Evolutionary conservation across 2,329 filamentous ascomycete species (phyloP).

Genomic region (Pezicula carpinea): DNA sequence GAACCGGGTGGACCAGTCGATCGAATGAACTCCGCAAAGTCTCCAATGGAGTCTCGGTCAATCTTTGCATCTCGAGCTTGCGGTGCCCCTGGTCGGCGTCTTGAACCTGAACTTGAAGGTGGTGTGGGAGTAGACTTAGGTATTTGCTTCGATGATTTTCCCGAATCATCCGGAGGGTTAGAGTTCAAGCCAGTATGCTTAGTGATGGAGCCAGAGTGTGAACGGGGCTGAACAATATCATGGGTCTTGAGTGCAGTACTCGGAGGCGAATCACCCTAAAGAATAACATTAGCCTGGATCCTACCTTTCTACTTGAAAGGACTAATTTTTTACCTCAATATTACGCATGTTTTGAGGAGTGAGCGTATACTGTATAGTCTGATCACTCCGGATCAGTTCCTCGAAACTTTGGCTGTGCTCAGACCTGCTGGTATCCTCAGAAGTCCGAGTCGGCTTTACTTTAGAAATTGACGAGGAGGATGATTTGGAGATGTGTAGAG

Average conservation of each 20-base stretch:
- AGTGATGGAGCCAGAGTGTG: conserved; percentile 21
- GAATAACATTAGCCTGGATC: conserved; percentile 7
- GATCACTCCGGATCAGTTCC: conserved; percentile 74
- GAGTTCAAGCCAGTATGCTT: conserved; percentile 20
- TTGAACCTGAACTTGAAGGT: conserved; percentile 15
- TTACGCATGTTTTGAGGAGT: conserved; percentile 77
- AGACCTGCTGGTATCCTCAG: conserved; percentile 50
- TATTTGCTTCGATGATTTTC: conserved; percentile 8
- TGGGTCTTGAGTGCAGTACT: conserved; percentile 3
- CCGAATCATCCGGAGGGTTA: conserved; percentile 12
- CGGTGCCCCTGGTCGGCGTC: conserved; percentile 17
- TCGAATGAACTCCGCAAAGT: conserved; percentile 87
- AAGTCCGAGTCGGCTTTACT: conserved; percentile 49
- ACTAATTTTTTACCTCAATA: conserved; percentile 58
- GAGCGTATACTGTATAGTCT: conserved; percentile 78
- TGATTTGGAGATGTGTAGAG: conserved; percentile 43
- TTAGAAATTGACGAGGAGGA: conserved; percentile 42
- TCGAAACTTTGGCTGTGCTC: conserved; percentile 68
- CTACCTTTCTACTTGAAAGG: background rate
- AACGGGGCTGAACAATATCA: conserved; percentile 18
- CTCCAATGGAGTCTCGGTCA: conserved; percentile 65
- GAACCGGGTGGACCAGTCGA: conserved; percentile 52
- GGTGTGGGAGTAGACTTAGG: conserved; percentile 3
- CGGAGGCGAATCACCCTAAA: conserved; percentile 13
- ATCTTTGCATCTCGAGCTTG: conserved; percentile 69